Conservation (phyloP, 306 rosid genomes). For the Lithocarpus polystachyus region DNA sequence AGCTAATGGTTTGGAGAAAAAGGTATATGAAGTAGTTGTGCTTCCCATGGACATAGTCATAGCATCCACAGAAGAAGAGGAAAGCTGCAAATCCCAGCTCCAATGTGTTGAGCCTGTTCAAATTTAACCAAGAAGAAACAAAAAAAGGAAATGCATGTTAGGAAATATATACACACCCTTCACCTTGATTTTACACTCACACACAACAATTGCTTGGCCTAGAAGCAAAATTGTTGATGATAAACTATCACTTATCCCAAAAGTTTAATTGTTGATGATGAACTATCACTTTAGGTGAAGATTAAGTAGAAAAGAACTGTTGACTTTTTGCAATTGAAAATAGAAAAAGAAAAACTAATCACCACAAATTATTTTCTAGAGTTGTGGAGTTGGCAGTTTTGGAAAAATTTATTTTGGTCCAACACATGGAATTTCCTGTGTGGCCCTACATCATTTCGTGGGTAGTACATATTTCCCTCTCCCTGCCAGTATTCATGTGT, state of each 20-base stretch:
- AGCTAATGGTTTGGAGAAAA: conserved; percentile 82
- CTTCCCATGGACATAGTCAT: conserved; percentile 86
- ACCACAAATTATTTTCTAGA: conserved; percentile 10
- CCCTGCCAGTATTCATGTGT: background rate
- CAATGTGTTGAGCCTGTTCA: conserved; percentile 63
- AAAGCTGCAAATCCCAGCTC: conserved; percentile 92
- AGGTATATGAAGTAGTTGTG: conserved; percentile 90
- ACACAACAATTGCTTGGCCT: background rate
- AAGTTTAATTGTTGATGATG: too few relatives aligned
- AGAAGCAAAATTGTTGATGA: background rate
- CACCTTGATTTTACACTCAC: background rate
- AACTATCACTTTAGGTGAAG: too few relatives aligned
- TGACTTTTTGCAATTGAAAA: conserved; percentile 9
- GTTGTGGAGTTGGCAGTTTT: background rate
- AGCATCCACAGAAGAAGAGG: conserved; percentile 94
- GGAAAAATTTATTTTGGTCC: background rate
- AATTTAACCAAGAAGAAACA: conserved; percentile 18
- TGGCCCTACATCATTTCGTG: background rate
- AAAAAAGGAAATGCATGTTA: background rate
- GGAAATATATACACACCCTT: background rate
- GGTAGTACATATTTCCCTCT: background rate
- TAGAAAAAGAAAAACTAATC: conserved; percentile 6
- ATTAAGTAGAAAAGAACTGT: background rate
- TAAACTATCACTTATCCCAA: too few relatives aligned
- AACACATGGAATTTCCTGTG: background rate